Percentiles rank a stretch among this genome's conserved stretches.
Conservation (phyloP, 2,329 filamentous ascomycete genomes). For the Chaetomium globosum region DNA sequence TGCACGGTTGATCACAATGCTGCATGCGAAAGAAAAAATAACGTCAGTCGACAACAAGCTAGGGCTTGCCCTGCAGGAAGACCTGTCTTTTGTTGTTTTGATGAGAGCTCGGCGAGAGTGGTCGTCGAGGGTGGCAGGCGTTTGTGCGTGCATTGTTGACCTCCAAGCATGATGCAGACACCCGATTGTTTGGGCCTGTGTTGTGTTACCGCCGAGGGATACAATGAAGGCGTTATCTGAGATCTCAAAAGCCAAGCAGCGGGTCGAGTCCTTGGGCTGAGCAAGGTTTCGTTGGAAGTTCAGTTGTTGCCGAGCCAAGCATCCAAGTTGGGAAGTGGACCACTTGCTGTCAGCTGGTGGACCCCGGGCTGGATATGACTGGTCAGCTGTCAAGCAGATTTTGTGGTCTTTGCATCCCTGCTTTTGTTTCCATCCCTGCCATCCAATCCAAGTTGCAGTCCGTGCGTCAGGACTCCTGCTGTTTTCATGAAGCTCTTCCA, state of each 20-base stretch:
- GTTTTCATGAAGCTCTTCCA: constrained; percentile 7
- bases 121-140: neutral
- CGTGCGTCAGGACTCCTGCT: constrained; percentile 11
- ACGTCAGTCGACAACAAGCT: neutral
- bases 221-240: neutral
- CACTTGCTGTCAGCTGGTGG: neutral
- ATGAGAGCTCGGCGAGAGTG: neutral
- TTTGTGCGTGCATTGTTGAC: neutral
- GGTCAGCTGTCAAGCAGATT: constrained; percentile 2
- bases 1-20: constrained; percentile 24
- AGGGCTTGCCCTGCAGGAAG: neutral
- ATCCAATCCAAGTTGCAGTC: neutral
- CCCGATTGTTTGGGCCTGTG: neutral
- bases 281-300: neutral
- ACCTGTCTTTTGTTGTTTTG: neutral
- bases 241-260: neutral
- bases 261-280: neutral
- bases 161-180: neutral
- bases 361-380: neutral
- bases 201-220: neutral
- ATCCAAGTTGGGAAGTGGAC: neutral
- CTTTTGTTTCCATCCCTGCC: neutral
- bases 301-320: neutral
- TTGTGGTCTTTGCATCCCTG: neutral
- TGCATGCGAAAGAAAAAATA: constrained; percentile 3